Base-by-base conservation (phyloP, 2,329 filamentous ascomycete genomes). In the Exophiala calicioides region DNA sequence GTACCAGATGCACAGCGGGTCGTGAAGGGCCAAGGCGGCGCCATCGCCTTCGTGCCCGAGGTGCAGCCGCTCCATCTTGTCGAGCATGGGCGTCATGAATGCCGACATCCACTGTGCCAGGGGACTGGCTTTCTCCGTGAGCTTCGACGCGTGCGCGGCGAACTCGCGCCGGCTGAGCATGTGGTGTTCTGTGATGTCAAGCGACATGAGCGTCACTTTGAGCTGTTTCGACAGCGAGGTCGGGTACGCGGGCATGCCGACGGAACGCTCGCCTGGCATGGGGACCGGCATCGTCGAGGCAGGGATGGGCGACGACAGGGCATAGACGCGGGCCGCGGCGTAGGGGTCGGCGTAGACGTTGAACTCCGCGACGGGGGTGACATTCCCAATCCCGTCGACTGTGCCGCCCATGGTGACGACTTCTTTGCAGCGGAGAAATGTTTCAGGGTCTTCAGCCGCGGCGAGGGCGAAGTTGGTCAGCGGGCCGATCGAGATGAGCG, bases 361-460 rank as follows among this genome's bases (percentile, higher is more conserved):
- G 79, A 98, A 98, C 66, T 98, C 93, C 53, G 88, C 89, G 9
- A 85, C 80, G 1, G 93, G 91, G 0, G 80, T 84, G 56, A 84
- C 82, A 67, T 98, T 98, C 58, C 93, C 93, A 39, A 83, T 78
- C 33, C 82, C 72, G 49, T 86, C 77, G 43, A 98, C 79, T 18
- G 88, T 84, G 50, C 93, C 93, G 49, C 91, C 93, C 93, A 98
- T 98, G 35, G 96, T 87, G 3, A 95, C 85, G 3, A 98, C 79
- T 68, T 97, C 90, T 66, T 94, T 95, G 37, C 84, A 88, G 32
- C 83, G 82, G 44, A 98, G 76, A 67, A 98, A 96, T 0, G 90
- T 85, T 67, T 91, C 88, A 0, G 90, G 85, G 58, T 97, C 91
- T 61, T 89, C 82, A 10, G 89, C 84, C 2, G 93, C 90, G 3